Base-by-base conservation (phyloP, 1,139 yeast species). In the Pichia sp. region DNA sequence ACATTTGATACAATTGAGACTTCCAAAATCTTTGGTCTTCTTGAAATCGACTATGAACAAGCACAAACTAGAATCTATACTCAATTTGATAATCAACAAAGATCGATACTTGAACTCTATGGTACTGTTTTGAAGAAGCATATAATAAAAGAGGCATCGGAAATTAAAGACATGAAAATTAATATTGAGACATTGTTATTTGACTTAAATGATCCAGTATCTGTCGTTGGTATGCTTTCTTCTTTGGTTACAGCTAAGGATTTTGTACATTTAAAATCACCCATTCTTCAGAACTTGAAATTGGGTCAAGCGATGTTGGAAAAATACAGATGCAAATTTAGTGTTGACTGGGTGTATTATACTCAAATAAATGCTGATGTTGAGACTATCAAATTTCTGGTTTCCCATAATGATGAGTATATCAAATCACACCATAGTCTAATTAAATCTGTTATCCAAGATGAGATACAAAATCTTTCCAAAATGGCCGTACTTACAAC, bases 351-450 rank as follows among this genome's bases (percentile, higher is more conserved):
- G 88, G 54, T 83, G 1, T 78, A 70, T 59, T 70, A 71, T 38
- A 94, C 85, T 40, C 94, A 86, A 55, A 56, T 88, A 2, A 83
- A 79, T 24, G 72, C 70, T 48, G 79, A 77, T 45, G 62, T 75
- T 50, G 61, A 8, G 70, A 1, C 70, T 78, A 6, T 61, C 86
- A 10, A 54, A 60, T 1, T 73, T 77, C 19, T 63, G 83, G 3
- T 53, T 80, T 27, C 58, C 0, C 64, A 66, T 32, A 77, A 77
- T 53, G 58, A 63, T 4, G 53, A 55, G 2, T 57, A 33, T n/a
- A 39, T 60, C 0, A 32, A 39, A 4, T 37, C 53, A 1, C 69
- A 75, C 22, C 56, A 79, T 10, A 67, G 68, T 4, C 70, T 69
- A 5, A 54, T 69, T 0, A 63, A 73, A 0, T 51, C 47, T 2